Evolutionary conservation across 2,329 filamentous ascomycete genomes (phyloP).

Genomic region (Aspergillus candidus): DNA sequence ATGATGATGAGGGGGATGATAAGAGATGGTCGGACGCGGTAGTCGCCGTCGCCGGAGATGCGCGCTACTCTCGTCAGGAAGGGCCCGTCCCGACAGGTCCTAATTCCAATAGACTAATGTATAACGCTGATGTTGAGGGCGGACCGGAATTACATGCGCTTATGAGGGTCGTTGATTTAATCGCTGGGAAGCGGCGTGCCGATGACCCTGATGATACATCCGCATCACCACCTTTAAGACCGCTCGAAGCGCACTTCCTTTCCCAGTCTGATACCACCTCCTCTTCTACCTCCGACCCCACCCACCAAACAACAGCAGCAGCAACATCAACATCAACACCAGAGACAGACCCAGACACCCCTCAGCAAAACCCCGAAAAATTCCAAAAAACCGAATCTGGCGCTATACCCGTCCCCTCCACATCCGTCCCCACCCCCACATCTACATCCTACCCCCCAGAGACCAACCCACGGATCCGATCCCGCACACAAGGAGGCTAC

Average conservation of each 20-base stretch:
- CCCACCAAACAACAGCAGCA: too few relatives aligned
- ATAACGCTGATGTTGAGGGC: slow-evolving; percentile 34
- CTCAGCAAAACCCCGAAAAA: slow-evolving; percentile 12
- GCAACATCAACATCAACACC: too few relatives aligned
- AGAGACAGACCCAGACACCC: slow-evolving; percentile 5
- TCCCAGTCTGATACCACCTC: slow-evolving; percentile 23
- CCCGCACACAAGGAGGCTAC: slow-evolving; percentile 74
- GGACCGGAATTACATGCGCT: slow-evolving; percentile 42
- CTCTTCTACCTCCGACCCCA: slow-evolving; percentile 17
- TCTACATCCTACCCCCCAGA: neutral
- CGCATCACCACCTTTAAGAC: slow-evolving; percentile 12
- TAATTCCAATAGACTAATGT: slow-evolving; percentile 19
- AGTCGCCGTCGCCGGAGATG: slow-evolving; percentile 41
- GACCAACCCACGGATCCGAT: slow-evolving; percentile 51
- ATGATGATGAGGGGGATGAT: slow-evolving; percentile 14
- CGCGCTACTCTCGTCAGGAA: slow-evolving; percentile 29
- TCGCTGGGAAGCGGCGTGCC: slow-evolving; percentile 36
- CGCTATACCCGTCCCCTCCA: slow-evolving; percentile 9
- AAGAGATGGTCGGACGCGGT: slow-evolving; percentile 30
- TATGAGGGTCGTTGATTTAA: slow-evolving; percentile 40
- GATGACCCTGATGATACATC: slow-evolving; percentile 9
- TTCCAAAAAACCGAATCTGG: slow-evolving; percentile 13
- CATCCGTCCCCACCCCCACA: slow-evolving; percentile 7
- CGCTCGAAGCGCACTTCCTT: slow-evolving; percentile 40
- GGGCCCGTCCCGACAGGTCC: slow-evolving; percentile 15